Evolutionary conservation across 257 asterid genomes (phyloP).

Genomic region (Gentiana dahurica): DNA sequence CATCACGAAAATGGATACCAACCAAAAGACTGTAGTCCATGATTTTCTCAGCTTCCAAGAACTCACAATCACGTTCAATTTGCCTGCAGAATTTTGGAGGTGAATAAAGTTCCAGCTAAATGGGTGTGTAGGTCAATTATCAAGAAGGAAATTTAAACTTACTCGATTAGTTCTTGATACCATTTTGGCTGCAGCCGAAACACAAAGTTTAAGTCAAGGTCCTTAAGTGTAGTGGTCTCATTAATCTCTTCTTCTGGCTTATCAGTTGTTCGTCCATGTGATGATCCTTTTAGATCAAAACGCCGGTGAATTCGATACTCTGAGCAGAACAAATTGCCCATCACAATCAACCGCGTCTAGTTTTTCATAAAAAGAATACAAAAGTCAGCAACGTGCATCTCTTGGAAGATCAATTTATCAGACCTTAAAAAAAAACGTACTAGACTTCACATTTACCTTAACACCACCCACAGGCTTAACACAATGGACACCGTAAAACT

Average conservation of each 20-base stretch:
- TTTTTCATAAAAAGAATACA: conserved; percentile 1
- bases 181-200: conserved; percentile 67
- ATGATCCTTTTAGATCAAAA: conserved; percentile 90
- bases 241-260: conserved; percentile 72
- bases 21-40: conserved; percentile 97
- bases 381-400: conserved; percentile 12
- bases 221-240: conserved; percentile 89
- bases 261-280: conserved; percentile 84
- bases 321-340: conserved; percentile 97
- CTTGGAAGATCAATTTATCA: neutral
- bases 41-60: conserved; percentile 72
- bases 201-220: conserved; percentile 64
- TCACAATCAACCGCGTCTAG: conserved; percentile 89
- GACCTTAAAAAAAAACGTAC: conserved; percentile 4
- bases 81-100: conserved; percentile 39
- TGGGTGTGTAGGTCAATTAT: neutral
- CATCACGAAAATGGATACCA: conserved; percentile 93
- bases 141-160: conserved; percentile 16
- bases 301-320: conserved; percentile 84
- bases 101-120: conserved; percentile 5
- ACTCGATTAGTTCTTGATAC: conserved; percentile 89
- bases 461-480: conserved; percentile 95
- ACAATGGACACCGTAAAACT: conserved; percentile 93
- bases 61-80: conserved; percentile 80
- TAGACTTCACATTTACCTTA: conserved; percentile 41